phyloP scores from a whole-genome alignment of 805 yeast genomes.

The Starmerella stellata region DNA sequence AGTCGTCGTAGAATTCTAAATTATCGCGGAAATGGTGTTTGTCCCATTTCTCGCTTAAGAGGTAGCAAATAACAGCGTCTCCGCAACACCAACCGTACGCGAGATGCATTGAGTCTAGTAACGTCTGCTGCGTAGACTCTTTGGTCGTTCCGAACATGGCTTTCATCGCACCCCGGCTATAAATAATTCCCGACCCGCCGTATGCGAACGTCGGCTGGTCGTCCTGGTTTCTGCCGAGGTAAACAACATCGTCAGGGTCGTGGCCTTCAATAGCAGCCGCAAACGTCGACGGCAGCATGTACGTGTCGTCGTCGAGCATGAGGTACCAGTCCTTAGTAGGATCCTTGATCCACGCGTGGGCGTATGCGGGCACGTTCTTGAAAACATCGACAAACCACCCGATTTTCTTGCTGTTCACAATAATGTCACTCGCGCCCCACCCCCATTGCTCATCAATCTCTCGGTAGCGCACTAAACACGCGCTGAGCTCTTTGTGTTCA shows the following conservation, averaged over 20 bases:
- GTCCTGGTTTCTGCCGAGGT: conserved; percentile 20
- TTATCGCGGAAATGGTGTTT: conserved; percentile 10
- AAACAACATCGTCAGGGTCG: conserved; percentile 19
- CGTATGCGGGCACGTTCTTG: conserved; percentile 25
- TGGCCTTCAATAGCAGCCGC: conserved; percentile 13
- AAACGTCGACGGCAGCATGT: conserved; percentile 19
- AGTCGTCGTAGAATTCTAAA: not conserved
- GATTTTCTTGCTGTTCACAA: conserved; percentile 6
- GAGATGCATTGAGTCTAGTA: conserved; percentile 14
- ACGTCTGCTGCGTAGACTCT: conserved; percentile 2
- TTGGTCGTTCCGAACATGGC: conserved; percentile 15
- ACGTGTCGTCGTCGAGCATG: conserved; percentile 24
- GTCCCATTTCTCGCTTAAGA: conserved; percentile 14
- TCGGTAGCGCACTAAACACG: conserved; percentile 19
- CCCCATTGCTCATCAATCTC: conserved; percentile 16
- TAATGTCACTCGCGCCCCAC: conserved; percentile 12
- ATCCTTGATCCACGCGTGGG: conserved; percentile 20
- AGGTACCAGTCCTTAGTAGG: conserved; percentile 24
- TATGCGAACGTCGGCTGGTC: conserved; percentile 21
- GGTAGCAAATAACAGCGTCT: conserved; percentile 21
- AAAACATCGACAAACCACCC: conserved; percentile 25
- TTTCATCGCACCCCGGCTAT: conserved; percentile 22
- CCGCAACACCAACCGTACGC: conserved; percentile 23
- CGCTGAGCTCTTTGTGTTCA: conserved; percentile 9
- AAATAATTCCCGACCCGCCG: conserved; percentile 26